phyloP scores from a whole-genome alignment of 2,329 filamentous ascomycete genomes.

The Sporothrix inflata region DNA sequence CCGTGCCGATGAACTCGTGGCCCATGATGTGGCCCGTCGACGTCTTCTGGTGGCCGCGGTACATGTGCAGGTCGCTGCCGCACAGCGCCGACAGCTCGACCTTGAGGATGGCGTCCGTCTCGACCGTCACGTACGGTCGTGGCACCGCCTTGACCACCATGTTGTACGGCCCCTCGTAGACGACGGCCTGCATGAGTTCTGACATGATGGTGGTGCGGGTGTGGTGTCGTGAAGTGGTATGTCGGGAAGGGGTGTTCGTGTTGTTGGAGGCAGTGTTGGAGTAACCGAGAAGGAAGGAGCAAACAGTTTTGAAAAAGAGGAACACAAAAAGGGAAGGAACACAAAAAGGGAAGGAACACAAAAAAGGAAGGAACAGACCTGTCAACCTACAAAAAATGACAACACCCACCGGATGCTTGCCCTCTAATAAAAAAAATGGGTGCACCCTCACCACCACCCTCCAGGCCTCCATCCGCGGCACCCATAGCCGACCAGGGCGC shows the following conservation, averaged over 20 bases:
- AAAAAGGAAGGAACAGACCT: not conserved
- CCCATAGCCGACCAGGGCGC: not conserved
- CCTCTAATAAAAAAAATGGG: not conserved
- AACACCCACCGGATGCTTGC: not conserved
- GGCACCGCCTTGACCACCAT: conserved; percentile 26
- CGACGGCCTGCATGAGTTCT: conserved; percentile 23
- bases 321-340: not conserved
- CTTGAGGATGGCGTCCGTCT: conserved; percentile 24
- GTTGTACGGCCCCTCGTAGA: conserved; percentile 25
- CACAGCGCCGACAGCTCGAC: conserved; percentile 22
- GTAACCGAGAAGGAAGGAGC: not conserved
- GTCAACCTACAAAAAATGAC: not conserved
- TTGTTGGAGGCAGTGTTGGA: not conserved
- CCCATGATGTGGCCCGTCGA: conserved; percentile 27
- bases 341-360: not conserved
- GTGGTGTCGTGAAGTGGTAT: not conserved
- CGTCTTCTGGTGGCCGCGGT: conserved; percentile 29
- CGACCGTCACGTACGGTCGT: not conserved
- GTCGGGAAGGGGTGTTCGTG: not conserved
- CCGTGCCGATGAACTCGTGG: conserved; percentile 26
- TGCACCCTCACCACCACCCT: not conserved
- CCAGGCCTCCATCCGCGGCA: not conserved
- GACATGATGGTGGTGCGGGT: not conserved
- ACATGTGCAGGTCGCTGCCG: conserved; percentile 30
- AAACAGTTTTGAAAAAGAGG: no score